Percentiles rank a stretch among this genome's conserved stretches.
phyloP scores from a whole-genome alignment of 495 filamentous ascomycete genomes.

The Talaromyces borbonicus region DNA sequence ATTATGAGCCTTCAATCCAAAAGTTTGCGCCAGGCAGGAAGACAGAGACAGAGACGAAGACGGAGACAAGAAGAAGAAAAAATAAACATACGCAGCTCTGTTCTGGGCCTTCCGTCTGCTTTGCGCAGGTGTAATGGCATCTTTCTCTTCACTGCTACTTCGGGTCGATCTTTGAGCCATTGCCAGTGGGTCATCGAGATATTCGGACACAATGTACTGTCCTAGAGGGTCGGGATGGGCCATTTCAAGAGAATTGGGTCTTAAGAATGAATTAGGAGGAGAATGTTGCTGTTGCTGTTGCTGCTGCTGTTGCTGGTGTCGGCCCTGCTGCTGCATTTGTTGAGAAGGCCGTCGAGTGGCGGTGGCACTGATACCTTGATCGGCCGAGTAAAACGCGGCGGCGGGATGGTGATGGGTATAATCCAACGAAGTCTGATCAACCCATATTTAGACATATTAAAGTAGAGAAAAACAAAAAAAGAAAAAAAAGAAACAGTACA shows the following conservation, averaged over 20 bases:
- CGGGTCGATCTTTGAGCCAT: slow-evolving; percentile 20
- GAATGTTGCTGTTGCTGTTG: slow-evolving; percentile 5
- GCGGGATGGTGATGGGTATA: no score
- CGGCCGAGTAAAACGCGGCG: no score
- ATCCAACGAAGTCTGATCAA: no score
- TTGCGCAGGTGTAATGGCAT: slow-evolving; percentile 66
- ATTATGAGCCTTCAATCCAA: no score
- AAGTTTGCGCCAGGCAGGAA: background rate
- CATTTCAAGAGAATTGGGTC: slow-evolving; percentile 22
- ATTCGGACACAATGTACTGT: slow-evolving; percentile 11
- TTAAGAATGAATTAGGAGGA: slow-evolving; percentile 35
- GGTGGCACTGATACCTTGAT: no score
- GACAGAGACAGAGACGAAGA: background rate
- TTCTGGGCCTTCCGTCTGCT: slow-evolving; percentile 91
- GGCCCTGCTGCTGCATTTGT: no score
- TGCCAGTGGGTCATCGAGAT: slow-evolving; percentile 19
- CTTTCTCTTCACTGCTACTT: slow-evolving; percentile 56
- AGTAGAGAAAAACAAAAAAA: no score
- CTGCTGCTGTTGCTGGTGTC: no score
- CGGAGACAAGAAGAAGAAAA: slow-evolving; percentile 1
- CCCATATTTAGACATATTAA: no score
- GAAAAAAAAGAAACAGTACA: no score
- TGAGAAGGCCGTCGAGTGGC: no score
- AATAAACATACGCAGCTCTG: slow-evolving; percentile 75
- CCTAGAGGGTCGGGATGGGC: slow-evolving; percentile 18